Evolutionary conservation across 73 alveolate species (phyloP).

Genomic region (Blepharisma stoltei): DNA sequence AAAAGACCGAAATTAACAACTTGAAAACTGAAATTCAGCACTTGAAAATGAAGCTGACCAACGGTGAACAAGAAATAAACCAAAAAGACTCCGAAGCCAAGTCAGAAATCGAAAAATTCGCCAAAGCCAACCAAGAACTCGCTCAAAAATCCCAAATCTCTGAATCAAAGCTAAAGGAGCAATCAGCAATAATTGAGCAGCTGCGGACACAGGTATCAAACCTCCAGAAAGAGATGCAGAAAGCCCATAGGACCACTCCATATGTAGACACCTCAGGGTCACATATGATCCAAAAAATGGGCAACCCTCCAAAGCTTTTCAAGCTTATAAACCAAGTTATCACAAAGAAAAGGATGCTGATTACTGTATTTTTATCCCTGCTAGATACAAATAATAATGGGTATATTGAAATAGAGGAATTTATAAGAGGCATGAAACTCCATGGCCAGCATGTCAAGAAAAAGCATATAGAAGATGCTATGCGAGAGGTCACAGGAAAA

Average conservation of each 20-base stretch:
- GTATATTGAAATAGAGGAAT: neutral
- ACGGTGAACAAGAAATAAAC: no score
- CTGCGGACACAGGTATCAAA: no score
- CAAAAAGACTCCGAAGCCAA: no score
- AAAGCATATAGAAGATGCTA: neutral
- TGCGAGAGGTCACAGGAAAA: neutral
- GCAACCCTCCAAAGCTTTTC: constrained; percentile 23
- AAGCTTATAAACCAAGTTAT: neutral
- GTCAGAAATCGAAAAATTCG: no score
- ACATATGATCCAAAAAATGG: no score
- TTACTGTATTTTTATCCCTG: constrained; percentile 3
- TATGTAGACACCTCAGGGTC: no score
- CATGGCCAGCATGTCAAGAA: neutral
- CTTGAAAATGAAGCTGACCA: neutral
- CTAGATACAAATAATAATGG: constrained; percentile 21
- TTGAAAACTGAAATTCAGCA: neutral
- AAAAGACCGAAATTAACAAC: neutral
- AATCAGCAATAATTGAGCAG: no score
- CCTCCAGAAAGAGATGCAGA: no score
- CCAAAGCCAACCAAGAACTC: no score
- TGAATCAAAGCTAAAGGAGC: no score
- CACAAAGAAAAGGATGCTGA: neutral
- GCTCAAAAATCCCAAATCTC: no score
- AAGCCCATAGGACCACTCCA: no score
- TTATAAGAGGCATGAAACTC: neutral